Evolutionary conservation across 352 stramenopile genomes (phyloP), one percentile per base, ranked within the genome.

Genomic region (Halophytophthora batemanensis): DNA sequence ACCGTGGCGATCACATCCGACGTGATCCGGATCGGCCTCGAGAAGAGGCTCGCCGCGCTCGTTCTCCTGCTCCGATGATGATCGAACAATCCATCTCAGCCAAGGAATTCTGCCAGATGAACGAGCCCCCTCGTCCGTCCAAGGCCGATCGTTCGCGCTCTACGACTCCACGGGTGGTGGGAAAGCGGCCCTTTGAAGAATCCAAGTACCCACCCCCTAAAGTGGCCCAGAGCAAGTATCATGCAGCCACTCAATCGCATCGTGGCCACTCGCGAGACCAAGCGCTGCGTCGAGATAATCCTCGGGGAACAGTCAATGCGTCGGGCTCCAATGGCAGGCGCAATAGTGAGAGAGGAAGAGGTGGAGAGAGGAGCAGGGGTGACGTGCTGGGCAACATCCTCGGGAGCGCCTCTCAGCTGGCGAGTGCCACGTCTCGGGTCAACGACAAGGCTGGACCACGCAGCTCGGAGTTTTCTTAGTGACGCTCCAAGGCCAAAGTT

Each of bases 381-480:
- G 56, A 74, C 11, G 56, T 93, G 17, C 46, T 93, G 28, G 58
- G 57, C 29, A 87, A 62, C 47, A 93, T 93, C 31, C 61, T 93
- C 5, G 78, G 76, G 2, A 89, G 74, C 29, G 73, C 78, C 11
- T 85, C 74, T 18, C 66, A 79, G 18, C 59, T 93, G 6, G 71
- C 82, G 3, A 75, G 42, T n/a, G 57, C 80, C n/a, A 91, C 82
- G 11, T 82, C 75, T 6, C 75, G 77, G 7, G 71, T 87, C 25
- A 66, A 79, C 2, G 66, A 88, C 49, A 85, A 82, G 45, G 45
- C 67, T 0, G 69, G 56, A 14, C 55, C 65, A 1, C 71, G 65
- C 13, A 74, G 52, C 13, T 71, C 66, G 22, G 66, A 82, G 48
- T 80, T 82, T 45, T 70, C 45, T 11, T 71, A 74, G 33, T 35